Conservation (phyloP, 129 eudicot genomes). For the Dittrichia graveolens region DNA sequence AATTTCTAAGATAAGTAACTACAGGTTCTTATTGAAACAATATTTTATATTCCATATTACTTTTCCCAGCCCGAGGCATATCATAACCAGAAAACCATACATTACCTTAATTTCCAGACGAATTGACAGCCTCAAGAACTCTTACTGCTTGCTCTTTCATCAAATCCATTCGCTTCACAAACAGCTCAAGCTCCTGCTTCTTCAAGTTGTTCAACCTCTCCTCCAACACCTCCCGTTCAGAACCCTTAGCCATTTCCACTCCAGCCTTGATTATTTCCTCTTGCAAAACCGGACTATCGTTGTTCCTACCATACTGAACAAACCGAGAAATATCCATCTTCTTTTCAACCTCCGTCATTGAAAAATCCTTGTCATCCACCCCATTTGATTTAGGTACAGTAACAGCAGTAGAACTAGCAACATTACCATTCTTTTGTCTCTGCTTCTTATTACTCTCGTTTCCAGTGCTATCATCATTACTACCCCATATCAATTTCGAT, state of each 20-base stretch:
- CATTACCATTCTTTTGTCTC: constrained; percentile 23
- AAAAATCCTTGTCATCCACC: constrained; percentile 31
- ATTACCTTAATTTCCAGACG: constrained; percentile 35
- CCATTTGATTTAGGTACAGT: constrained; percentile 10
- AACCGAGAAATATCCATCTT: constrained; percentile 28
- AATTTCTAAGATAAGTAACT: constrained; percentile 9
- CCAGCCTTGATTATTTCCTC: constrained; percentile 43
- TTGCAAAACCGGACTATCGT: constrained; percentile 18
- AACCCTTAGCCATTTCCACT: constrained; percentile 37
- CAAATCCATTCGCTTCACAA: constrained; percentile 39
- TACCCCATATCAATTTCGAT: constrained; percentile 66
- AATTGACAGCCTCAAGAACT: constrained; percentile 44
- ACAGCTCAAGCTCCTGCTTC: constrained; percentile 41
- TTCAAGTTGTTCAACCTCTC: constrained; percentile 47
- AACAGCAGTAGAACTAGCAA: constrained; percentile 20
- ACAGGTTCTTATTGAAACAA: constrained; percentile 32
- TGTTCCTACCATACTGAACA: constrained; percentile 29
- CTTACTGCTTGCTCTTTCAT: constrained; percentile 34
- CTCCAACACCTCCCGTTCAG: constrained; percentile 46
- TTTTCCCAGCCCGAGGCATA: neutral
- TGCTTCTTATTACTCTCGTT: constrained; percentile 17
- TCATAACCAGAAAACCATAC: constrained; percentile 14
- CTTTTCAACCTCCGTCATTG: constrained; percentile 23
- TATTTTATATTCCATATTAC: constrained; percentile 7
- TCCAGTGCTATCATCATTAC: constrained; percentile 7